Evolutionary conservation across 371 early-diverging fungal genomes (phyloP).

Genomic region (Parasitella parasitica): DNA sequence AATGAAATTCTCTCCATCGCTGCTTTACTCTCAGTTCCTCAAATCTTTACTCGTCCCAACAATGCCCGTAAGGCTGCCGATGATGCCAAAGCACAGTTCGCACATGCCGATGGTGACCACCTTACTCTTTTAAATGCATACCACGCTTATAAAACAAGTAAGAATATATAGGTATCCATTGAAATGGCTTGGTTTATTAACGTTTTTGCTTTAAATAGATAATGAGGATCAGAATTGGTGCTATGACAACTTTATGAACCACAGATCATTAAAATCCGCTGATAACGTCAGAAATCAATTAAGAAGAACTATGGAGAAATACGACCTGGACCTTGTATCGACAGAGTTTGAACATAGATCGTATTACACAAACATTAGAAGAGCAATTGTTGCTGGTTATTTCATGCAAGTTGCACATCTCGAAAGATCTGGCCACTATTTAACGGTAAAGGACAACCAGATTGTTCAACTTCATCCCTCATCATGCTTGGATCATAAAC

Average conservation of each 20-base stretch:
- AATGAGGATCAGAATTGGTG: conserved; percentile 85
- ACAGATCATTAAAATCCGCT: conserved; percentile 85
- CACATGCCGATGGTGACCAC: conserved; percentile 90
- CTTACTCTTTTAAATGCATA: conserved; percentile 94
- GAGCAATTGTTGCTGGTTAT: conserved; percentile 86
- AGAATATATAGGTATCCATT: too few species aligned
- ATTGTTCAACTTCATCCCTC: conserved; percentile 95
- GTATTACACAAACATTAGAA: conserved; percentile 85
- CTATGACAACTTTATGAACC: conserved; percentile 87
- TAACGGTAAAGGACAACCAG: conserved; percentile 97
- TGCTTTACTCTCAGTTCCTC: conserved; percentile 89
- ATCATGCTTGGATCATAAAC: conserved; percentile 81
- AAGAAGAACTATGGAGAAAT: conserved; percentile 79
- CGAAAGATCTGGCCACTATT: conserved; percentile 85
- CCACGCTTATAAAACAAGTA: conserved; percentile 80
- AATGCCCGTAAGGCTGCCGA: conserved; percentile 88
- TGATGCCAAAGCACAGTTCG: conserved; percentile 90
- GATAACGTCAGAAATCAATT: conserved; percentile 92
- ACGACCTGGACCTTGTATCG: conserved; percentile 69
- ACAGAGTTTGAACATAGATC: conserved; percentile 71
- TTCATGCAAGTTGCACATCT: conserved; percentile 98
- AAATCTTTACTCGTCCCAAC: conserved; percentile 88
- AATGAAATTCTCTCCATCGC: conserved; percentile 93
- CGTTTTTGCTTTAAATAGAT: conserved; percentile 3
- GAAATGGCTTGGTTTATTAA: too few species aligned